These are phyloP conservation scores for Chaetomium tenue DNA, from an alignment of 495 filamentous ascomycete genomes.

Conservation along the genomic window DNA sequence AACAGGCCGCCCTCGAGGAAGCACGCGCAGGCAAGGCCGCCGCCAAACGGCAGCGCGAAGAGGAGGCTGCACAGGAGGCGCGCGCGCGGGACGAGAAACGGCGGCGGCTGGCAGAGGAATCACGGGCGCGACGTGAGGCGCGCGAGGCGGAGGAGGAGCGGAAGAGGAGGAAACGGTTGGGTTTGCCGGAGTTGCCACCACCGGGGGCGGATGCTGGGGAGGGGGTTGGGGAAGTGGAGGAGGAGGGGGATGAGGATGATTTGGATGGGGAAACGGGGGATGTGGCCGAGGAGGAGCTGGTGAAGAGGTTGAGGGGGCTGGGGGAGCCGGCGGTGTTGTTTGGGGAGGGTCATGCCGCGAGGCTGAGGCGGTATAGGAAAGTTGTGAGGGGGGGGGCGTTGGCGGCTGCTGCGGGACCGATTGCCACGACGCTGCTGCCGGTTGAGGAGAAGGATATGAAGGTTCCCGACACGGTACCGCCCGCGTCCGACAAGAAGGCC, in stretches of 20 bases:
- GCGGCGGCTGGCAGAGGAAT: slow-evolving; percentile 75
- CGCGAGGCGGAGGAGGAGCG: slow-evolving; percentile 60
- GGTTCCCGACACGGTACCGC: slow-evolving; percentile 60
- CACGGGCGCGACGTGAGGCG: slow-evolving; percentile 63
- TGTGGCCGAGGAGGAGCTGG: slow-evolving; percentile 69
- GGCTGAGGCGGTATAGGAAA: slow-evolving; percentile 64
- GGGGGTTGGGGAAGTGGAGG: slow-evolving; percentile 37
- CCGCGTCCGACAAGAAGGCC: slow-evolving; percentile 51
- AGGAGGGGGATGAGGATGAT: slow-evolving; percentile 50
- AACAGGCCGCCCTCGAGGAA: slow-evolving; percentile 66
- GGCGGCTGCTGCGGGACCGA: slow-evolving; percentile 46
- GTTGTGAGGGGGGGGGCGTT: slow-evolving; percentile 48
- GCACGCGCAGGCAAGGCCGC: slow-evolving; percentile 64
- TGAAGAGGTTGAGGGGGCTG: slow-evolving; percentile 63
- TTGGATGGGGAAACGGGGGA: slow-evolving; percentile 41
- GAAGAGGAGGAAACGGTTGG: slow-evolving; percentile 50
- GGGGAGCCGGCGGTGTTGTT: slow-evolving; percentile 75
- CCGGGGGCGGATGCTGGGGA: too few species aligned
- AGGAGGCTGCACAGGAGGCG: slow-evolving; percentile 70
- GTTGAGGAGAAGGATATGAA: slow-evolving; percentile 87
- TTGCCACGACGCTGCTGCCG: slow-evolving; percentile 67
- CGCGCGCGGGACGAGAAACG: slow-evolving; percentile 76
- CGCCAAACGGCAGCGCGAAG: slow-evolving; percentile 86
- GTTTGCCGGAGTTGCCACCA: slow-evolving; percentile 68
- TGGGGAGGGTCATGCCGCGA: slow-evolving; percentile 71